A percentile compares a stretch with the other conserved stretches of the same genome.
phyloP scores from a whole-genome alignment of 2,329 filamentous ascomycete species.

The Penicillium olsonii region DNA sequence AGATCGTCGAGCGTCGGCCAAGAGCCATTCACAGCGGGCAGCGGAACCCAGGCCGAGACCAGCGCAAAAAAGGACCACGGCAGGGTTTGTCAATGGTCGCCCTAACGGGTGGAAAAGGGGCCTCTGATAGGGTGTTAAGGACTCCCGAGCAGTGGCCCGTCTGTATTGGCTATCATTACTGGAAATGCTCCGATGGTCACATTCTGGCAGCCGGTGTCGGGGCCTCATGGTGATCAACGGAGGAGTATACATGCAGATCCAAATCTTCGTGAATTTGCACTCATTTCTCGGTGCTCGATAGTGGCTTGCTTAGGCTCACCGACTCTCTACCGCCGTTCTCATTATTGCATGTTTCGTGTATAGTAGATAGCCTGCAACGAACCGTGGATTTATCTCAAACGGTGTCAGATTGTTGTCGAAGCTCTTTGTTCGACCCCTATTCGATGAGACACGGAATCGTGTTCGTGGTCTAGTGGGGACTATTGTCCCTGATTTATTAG shows the following conservation, averaged over 20 bases:
- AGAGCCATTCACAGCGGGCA: constrained; percentile 10
- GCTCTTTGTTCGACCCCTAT: constrained; percentile 14
- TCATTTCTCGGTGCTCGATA: too few species aligned
- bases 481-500: background rate
- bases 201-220: constrained; percentile 8
- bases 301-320: background rate
- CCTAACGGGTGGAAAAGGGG: constrained; percentile 22
- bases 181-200: constrained; percentile 20
- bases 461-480: constrained; percentile 14
- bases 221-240: constrained; percentile 8
- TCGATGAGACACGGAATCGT: constrained; percentile 23
- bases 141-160: constrained; percentile 15
- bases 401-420: background rate
- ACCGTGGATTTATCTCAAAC: constrained; percentile 6
- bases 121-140: constrained; percentile 13
- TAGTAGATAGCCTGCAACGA: background rate
- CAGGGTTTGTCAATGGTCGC: constrained; percentile 15
- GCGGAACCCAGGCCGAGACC: constrained; percentile 1
- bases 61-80: constrained; percentile 9
- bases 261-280: constrained; percentile 1
- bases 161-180: constrained; percentile 26
- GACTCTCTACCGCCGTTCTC: too few species aligned
- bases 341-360: background rate
- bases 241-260: constrained; percentile 3
- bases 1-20: constrained; percentile 3